A percentile compares a stretch with the other conserved stretches of the same genome.
Evolutionary conservation across 2,329 filamentous ascomycete species (phyloP).

Genomic region (Aspergillus sp.): DNA sequence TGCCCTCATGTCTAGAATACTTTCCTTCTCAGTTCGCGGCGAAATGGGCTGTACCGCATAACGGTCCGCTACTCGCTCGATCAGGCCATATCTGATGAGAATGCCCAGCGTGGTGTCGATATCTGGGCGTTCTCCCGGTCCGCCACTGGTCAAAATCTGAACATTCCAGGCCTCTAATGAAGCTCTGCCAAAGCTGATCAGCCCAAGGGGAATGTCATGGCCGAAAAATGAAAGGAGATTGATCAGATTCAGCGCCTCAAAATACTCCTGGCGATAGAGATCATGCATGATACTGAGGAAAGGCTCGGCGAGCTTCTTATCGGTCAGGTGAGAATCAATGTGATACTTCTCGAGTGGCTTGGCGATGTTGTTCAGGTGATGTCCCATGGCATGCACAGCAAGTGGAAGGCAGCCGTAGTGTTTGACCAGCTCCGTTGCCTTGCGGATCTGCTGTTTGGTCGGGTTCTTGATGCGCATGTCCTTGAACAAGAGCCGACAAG

Average conservation of each 20-base stretch:
- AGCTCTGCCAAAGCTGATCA: slow-evolving; percentile 56
- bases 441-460: slow-evolving; percentile 53
- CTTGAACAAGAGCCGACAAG: slow-evolving; percentile 59
- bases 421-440: slow-evolving; percentile 62
- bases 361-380: slow-evolving; percentile 59
- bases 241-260: slow-evolving; percentile 63
- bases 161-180: slow-evolving; percentile 32
- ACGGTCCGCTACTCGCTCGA: slow-evolving; percentile 40
- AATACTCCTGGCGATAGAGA: slow-evolving; percentile 38
- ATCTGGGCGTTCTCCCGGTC: slow-evolving; percentile 35
- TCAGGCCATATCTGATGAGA: slow-evolving; percentile 46
- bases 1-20: slow-evolving; percentile 19
- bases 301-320: slow-evolving; percentile 54
- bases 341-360: slow-evolving; percentile 62
- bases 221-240: slow-evolving; percentile 65
- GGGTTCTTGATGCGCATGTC: slow-evolving; percentile 61
- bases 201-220: slow-evolving; percentile 64
- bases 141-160: slow-evolving; percentile 38
- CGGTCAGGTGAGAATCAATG: slow-evolving; percentile 56
- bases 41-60: slow-evolving; percentile 23
- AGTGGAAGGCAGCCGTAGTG: slow-evolving; percentile 65
- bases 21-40: slow-evolving; percentile 21
- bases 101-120: slow-evolving; percentile 47
- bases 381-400: slow-evolving; percentile 66
- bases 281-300: slow-evolving; percentile 50